phyloP scores from a whole-genome alignment of 83 land plant genomes.

The Picea mariana region DNA sequence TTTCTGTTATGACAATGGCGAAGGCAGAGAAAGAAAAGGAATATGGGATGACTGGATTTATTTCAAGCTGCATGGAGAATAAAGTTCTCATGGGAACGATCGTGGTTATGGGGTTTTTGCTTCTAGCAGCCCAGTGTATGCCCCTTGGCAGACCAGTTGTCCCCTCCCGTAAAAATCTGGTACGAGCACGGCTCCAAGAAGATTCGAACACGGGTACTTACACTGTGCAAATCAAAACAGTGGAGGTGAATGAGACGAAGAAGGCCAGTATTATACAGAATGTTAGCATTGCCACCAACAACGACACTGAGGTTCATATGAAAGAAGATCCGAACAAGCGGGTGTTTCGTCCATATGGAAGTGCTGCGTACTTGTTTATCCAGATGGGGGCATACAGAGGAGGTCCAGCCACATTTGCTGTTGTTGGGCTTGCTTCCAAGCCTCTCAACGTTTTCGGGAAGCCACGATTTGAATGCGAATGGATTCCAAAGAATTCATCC shows the following conservation, averaged over 20 bases:
- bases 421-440: too few relatives aligned
- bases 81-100: background rate
- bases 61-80: background rate
- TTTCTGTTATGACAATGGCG: background rate
- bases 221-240: background rate
- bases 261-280: background rate
- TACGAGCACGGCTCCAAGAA: background rate
- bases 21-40: background rate
- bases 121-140: background rate
- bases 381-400: too few relatives aligned
- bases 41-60: background rate
- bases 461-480: too few relatives aligned
- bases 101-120: background rate
- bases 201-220: background rate
- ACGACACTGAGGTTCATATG: background rate
- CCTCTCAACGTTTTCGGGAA: too few relatives aligned
- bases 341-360: too few relatives aligned
- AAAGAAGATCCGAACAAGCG: too few relatives aligned
- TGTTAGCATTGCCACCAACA: too few relatives aligned
- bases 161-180: background rate
- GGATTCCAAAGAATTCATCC: constrained; percentile 16
- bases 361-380: too few relatives aligned
- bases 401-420: too few relatives aligned
- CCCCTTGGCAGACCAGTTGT: background rate
- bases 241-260: background rate